phyloP scores from a whole-genome alignment of 352 stramenopile species.

The Phytophthora aleatoria region DNA sequence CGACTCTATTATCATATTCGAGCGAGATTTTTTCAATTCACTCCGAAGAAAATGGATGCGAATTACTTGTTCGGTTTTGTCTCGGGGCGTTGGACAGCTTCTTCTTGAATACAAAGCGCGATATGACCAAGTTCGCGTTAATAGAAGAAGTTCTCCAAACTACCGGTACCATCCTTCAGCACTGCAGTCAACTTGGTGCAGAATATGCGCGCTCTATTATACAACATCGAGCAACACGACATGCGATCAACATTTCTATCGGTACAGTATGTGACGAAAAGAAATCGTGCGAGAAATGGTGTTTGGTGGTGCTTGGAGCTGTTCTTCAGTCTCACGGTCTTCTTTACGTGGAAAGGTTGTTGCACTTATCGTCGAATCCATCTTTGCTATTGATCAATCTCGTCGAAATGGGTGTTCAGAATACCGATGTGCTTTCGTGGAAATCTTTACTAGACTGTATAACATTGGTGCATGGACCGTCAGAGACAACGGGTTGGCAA shows the following conservation, averaged over 20 bases:
- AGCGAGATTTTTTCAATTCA: conserved; percentile 19
- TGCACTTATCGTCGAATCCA: conserved; percentile 18
- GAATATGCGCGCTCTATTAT: conserved; percentile 29
- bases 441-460: conserved; percentile 17
- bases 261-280: not conserved
- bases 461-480: not conserved
- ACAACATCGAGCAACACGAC: conserved; percentile 22
- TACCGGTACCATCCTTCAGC: conserved; percentile 27
- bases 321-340: conserved; percentile 23
- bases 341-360: conserved; percentile 28
- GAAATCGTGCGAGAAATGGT: conserved; percentile 24
- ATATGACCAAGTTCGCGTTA: conserved; percentile 13
- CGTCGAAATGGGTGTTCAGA: conserved; percentile 2
- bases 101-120: not conserved
- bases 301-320: conserved; percentile 17
- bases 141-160: conserved; percentile 22
- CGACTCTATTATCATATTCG: conserved; percentile 14
- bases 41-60: conserved; percentile 2
- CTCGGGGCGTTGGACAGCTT: conserved; percentile 11
- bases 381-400: conserved; percentile 14
- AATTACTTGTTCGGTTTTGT: conserved; percentile 19
- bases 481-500: conserved; percentile 2
- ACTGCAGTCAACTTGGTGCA: conserved; percentile 23
- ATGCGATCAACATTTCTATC: conserved; percentile 9
- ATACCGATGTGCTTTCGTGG: conserved; percentile 12